Conservation (phyloP, 2,329 filamentous ascomycete genomes). For the Trematosphaeria pertusa region DNA sequence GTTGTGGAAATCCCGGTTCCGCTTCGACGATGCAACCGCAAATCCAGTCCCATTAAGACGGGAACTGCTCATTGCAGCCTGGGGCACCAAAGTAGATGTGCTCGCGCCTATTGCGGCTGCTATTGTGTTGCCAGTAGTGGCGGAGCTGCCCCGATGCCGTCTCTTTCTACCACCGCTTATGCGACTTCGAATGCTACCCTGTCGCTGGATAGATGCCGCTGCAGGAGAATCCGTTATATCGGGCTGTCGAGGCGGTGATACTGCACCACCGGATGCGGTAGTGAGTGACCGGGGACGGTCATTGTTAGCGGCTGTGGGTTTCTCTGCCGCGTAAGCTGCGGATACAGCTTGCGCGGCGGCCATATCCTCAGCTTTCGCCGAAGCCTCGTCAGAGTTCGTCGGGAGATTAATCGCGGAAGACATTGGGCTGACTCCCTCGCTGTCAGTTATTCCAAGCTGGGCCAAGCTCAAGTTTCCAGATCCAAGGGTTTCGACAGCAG, state of each 20-base stretch:
- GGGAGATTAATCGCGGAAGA: slow-evolving; percentile 65
- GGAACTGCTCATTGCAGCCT: slow-evolving; percentile 66
- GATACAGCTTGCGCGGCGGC: slow-evolving; percentile 67
- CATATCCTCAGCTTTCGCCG: slow-evolving; percentile 65
- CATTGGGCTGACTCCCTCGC: slow-evolving; percentile 63
- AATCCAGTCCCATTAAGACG: slow-evolving; percentile 94
- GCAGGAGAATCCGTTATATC: slow-evolving; percentile 67
- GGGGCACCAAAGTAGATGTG: slow-evolving; percentile 71
- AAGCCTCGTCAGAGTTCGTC: slow-evolving; percentile 58
- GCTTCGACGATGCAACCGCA: slow-evolving; percentile 92
- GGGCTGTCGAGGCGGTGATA: slow-evolving; percentile 68
- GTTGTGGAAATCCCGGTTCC: slow-evolving; percentile 93
- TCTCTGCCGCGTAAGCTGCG: slow-evolving; percentile 63
- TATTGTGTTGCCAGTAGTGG: slow-evolving; percentile 68
- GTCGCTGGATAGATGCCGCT: slow-evolving; percentile 59
- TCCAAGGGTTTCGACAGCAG: slow-evolving; percentile 87
- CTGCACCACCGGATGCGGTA: slow-evolving; percentile 42
- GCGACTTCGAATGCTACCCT: slow-evolving; percentile 60
- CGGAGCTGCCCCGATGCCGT: slow-evolving; percentile 83
- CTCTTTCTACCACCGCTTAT: slow-evolving; percentile 61
- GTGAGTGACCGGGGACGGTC: slow-evolving; percentile 51
- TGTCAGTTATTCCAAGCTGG: slow-evolving; percentile 81
- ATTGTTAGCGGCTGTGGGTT: slow-evolving; percentile 38
- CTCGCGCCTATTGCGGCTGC: slow-evolving; percentile 76
- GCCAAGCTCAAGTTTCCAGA: slow-evolving; percentile 87